Base-by-base conservation (phyloP, 129 eudicot genomes). In the Pulicaria dysenterica region DNA sequence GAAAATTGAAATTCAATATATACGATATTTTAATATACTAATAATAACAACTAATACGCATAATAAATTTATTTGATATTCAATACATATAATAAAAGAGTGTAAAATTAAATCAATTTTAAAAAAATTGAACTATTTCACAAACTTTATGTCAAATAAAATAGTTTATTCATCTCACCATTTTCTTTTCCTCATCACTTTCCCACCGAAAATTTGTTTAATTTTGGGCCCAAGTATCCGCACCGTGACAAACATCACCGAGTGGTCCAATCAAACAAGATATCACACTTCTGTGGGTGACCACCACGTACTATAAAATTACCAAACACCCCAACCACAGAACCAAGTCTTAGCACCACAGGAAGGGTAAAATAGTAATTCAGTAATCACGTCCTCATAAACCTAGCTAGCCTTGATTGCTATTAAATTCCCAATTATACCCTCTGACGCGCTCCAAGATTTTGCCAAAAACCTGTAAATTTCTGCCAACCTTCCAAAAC, bases 351-450 rank as follows among this genome's bases (percentile, higher is more conserved):
- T 13, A 0, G 5, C 19, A 14, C 6, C 6, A 4, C 5, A 37
- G 19, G n/a, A 60, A 12, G 78, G 83, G 57, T 12, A 57, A 17
- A 72, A 19, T 3, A 6, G 79, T 72, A 72, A 72, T 45, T 54
- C 3, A 5, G 0, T 3, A 49, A 13, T 37, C 55, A 78, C 61
- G 45, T 40, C 54, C 54, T 63, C 72, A 61, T 12, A 73, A 57
- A 78, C 78, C 78, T 78, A 71, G 55, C 78, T 78, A 71, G 55
- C 15, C 43, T 73, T 54, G 9, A 6, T 53, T 71, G 55, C 72
- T n/a, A 34, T 75, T 77, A 77, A 70, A 82, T 51, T 69, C 86
- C 83, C 73, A 45, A 45, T 31, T 16, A 49, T 8, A 70, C 74
- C 57, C 13, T 72, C 53, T 15, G 54, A 8, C 12, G 7, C 43